A percentile compares a stretch with the other conserved stretches of the same genome.
These are phyloP conservation scores for Diplocarpon rosae DNA, from an alignment of 2,329 filamentous ascomycete genomes.

Conservation along the genomic window DNA sequence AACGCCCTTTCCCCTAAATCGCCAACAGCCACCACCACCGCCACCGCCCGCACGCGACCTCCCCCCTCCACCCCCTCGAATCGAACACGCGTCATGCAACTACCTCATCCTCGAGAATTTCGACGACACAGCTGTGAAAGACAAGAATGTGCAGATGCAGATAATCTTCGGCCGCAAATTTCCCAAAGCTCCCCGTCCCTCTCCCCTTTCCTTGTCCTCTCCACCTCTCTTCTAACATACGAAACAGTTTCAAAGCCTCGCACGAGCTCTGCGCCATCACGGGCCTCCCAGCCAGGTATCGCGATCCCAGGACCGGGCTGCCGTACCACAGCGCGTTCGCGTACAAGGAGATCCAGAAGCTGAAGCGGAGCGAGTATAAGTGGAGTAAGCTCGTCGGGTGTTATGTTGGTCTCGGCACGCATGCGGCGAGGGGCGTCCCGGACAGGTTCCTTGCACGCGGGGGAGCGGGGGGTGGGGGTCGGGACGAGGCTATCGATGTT, in stretches of 20 bases:
- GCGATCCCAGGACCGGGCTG: constrained; percentile 74
- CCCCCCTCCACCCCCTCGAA: constrained; percentile 24
- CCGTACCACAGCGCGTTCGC: constrained; percentile 70
- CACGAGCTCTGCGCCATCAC: constrained; percentile 67
- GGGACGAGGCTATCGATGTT: neutral
- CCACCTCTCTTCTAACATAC: constrained; percentile 3
- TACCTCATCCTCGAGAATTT: constrained; percentile 49
- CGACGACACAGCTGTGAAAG: constrained; percentile 36
- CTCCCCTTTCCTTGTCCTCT: constrained; percentile 4
- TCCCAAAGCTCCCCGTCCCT: constrained; percentile 36
- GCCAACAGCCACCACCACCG: constrained; percentile 7
- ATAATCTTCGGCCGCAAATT: constrained; percentile 43
- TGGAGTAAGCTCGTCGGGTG: constrained; percentile 76
- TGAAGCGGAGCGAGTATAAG: constrained; percentile 61
- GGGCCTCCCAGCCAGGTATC: constrained; percentile 67
- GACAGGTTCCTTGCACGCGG: constrained; percentile 48
- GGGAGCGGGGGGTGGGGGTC: neutral
- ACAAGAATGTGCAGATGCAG: constrained; percentile 42
- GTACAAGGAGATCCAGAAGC: constrained; percentile 69
- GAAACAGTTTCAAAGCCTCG: constrained; percentile 10
- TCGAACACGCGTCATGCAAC: constrained; percentile 42
- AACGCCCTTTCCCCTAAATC: constrained; percentile 14
- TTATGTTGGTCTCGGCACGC: constrained; percentile 61
- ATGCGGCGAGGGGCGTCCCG: constrained; percentile 66
- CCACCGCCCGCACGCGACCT: constrained; percentile 5